phyloP scores from a whole-genome alignment of 2,329 filamentous ascomycete genomes.

The Raffaelea arxii region DNA sequence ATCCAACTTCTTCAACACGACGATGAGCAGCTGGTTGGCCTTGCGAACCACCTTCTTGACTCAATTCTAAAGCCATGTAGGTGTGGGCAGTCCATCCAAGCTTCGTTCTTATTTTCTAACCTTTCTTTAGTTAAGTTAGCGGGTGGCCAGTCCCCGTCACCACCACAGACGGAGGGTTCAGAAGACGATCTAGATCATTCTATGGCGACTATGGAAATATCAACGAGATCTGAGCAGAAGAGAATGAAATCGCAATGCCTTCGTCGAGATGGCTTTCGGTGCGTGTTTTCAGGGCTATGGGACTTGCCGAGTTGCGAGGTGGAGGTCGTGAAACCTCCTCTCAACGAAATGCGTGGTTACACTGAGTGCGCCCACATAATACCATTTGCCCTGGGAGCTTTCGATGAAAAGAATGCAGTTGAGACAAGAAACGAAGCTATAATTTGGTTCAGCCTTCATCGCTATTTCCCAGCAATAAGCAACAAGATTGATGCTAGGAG shows the following conservation, averaged over 20 bases:
- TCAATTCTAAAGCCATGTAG: too few species aligned
- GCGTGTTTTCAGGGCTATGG: background rate
- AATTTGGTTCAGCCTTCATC: conserved; percentile 4
- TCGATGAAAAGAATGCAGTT: background rate
- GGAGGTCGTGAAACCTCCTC: background rate
- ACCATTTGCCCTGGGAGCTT: conserved; percentile 1
- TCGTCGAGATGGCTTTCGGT: conserved; percentile 4
- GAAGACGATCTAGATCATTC: background rate
- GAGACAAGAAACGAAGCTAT: conserved; percentile 1
- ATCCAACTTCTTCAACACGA: too few species aligned
- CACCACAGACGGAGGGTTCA: background rate
- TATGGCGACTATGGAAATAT: background rate
- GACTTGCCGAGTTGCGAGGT: background rate
- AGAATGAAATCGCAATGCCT: background rate
- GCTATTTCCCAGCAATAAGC: conserved; percentile 5
- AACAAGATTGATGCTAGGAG: conserved; percentile 4
- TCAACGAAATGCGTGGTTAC: background rate
- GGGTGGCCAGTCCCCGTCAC: background rate
- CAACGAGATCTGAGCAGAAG: background rate
- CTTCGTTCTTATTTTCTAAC: too few species aligned
- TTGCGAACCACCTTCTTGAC: too few species aligned
- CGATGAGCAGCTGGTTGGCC: too few species aligned
- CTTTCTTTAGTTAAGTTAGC: conserved; percentile 5
- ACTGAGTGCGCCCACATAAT: conserved; percentile 8
- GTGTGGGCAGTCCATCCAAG: too few species aligned